Base-by-base conservation (phyloP, 164 flowering plant genomes). In the Piper longum region DNA sequence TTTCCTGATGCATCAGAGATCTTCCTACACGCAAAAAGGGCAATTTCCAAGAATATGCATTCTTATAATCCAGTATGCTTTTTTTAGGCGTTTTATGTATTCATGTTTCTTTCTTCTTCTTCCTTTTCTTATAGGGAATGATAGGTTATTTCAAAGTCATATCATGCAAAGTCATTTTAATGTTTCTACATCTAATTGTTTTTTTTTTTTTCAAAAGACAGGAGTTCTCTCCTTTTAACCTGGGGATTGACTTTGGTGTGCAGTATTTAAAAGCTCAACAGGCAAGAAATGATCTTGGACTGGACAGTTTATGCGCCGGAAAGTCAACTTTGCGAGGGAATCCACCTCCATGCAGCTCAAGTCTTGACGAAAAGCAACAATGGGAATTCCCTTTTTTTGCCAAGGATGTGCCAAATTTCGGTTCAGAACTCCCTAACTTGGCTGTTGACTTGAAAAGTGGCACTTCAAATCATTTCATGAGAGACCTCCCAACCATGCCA, bases 361-460 rank as follows among this genome's bases (percentile, higher is more conserved):
- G 84, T 48, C 74, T 84, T 67, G 87, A 85, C 65, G 89, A 83
- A 60, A 80, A 71, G 40, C 68, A 76, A 62, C 63, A 77, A 45
- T 73, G 82, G 4, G 75, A 80, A 65, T 83, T 81, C 65, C 75
- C 80, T 0, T 70, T 77, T 72, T 75, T 83, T 16, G 43, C 80
- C 19, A 77, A 71, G 64, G 74, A 69, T 71, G 64, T 82, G 69
- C 66, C 73, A 7, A 65, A 61, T 65, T 62, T 82, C 66, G 77
- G 68, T 66, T 74, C 79, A 26, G 91, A 83, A 67, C 69, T 76
- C 41, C 85, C 96, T 18, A 80, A 71, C 72, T 73, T 91, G 55
- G 85, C 96, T 4, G 57, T 95, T 73, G 89, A 96, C 45, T 77
- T 79, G 41, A 78, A 79, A 65, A 62, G 56, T 41, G 82, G 76